A percentile compares a stretch with the other conserved stretches of the same genome.
Evolutionary conservation across 1,284 basidiomycete genomes (phyloP).

Genomic region (Apiotrichum mycotoxinovorans): DNA sequence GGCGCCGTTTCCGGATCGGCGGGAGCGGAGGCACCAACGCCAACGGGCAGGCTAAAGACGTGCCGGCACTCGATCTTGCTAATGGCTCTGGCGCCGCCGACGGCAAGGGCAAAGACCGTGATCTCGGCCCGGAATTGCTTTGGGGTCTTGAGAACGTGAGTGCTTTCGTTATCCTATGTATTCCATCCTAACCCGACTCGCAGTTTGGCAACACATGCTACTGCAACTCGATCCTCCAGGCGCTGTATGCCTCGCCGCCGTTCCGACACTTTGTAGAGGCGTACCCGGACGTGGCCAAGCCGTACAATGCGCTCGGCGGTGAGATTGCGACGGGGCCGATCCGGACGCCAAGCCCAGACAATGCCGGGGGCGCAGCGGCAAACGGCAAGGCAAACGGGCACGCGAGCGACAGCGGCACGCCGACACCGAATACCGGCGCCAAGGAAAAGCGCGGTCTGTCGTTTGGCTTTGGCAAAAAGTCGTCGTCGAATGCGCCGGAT

Average conservation of each 20-base stretch:
- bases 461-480: conserved; percentile 16
- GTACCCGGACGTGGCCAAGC: conserved; percentile 49
- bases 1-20: conserved; percentile 16
- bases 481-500: conserved; percentile 8
- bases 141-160: conserved; percentile 92
- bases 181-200: conserved; percentile 4
- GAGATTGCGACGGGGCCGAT: conserved; percentile 14
- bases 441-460: conserved; percentile 27
- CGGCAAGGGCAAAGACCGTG: conserved; percentile 27
- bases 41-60: not conserved
- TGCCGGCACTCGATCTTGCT: not conserved
- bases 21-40: conserved; percentile 8
- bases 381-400: conserved; percentile 26
- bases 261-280: conserved; percentile 71
- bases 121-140: conserved; percentile 43
- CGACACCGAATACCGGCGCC: not conserved
- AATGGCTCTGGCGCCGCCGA: conserved; percentile 2
- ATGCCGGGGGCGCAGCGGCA: conserved; percentile 5
- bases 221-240: conserved; percentile 95
- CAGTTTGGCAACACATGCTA: conserved; percentile 87
- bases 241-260: conserved; percentile 83
- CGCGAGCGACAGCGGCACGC: conserved; percentile 11
- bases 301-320: conserved; percentile 41
- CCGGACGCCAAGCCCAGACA: conserved; percentile 5
- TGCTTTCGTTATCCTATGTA: conserved; percentile 22